Evolutionary conservation across 192 early-diverging fungal genomes (phyloP), one percentile per base, ranked within the genome.

Genomic region (Coemansia sp.): DNA sequence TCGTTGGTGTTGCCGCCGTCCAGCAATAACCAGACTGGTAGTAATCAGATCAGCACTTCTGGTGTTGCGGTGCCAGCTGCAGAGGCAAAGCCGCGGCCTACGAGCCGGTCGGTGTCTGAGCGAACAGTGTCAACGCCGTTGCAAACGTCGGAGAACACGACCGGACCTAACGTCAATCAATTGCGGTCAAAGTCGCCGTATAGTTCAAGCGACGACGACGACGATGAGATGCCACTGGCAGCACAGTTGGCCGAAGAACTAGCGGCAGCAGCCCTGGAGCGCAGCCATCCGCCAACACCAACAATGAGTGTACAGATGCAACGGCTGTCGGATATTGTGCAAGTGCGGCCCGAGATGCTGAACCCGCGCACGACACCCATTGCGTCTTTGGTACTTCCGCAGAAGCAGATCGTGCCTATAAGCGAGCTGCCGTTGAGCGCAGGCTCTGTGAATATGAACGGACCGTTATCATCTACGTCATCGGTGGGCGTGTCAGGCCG

Each of bases 181-280:
- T 6, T 3, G 42, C 58, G 36, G 5, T 20, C 26, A 14, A 37
- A 20, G 42, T 20, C 42, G 5, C 40, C 21, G 12, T 21, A 17
- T 24, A 11, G 42, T 11, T 58, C 55, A 11, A 56, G 56, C 26
- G 56, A 64, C 40, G 71, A 73, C 38, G 75, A 77, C 5, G 74
- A 77, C 3, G 74, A 78, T 31, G 75, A 78, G 63, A 78, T 70
- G 26, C 75, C 75, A 42, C 38, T 78, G 34, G 75, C 74, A 46
- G 63, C 74, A 14, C 74, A 77, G 68, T 34, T 77, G 21, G 74
- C 74, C 8, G 58, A 64, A 55, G 64, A 50, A 7, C 59, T 77
- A 4, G 74, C 74, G 1, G 40, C 40, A n/a, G 40, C 40, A 15
- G 72, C 72, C 1, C 59, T 58, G 40, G 64, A 50, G 63, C 24